These are phyloP conservation scores for Diplodia mutila DNA, from an alignment of 2,329 filamentous ascomycete genomes.

Conservation along the genomic window DNA sequence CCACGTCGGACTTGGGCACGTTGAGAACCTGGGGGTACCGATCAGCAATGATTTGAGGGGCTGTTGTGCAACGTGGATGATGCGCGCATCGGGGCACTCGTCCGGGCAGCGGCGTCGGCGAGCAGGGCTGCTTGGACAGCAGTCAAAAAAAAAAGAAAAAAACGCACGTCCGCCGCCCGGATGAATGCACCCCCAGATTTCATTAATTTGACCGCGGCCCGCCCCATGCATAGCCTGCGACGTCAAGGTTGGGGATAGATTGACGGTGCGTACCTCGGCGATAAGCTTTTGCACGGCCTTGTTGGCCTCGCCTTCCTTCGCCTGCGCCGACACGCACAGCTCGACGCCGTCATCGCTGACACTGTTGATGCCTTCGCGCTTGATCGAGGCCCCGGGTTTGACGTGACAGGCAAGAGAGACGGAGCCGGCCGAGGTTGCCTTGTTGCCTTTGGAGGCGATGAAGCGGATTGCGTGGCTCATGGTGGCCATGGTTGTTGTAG, in stretches of 20 bases:
- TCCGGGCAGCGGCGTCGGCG: neutral
- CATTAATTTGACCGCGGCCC: too few species aligned
- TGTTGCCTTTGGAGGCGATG: conserved; percentile 34
- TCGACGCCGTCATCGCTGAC: conserved; percentile 63
- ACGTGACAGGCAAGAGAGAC: conserved; percentile 68
- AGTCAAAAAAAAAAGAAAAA: too few species aligned
- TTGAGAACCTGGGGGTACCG: conserved; percentile 54
- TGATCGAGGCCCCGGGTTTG: conserved; percentile 66
- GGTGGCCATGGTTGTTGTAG: too few species aligned
- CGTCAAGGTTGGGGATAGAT: neutral
- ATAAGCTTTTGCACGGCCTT: conserved; percentile 66
- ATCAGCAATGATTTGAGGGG: neutral
- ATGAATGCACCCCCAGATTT: neutral
- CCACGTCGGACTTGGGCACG: conserved; percentile 66
- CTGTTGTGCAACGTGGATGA: neutral
- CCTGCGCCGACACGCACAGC: conserved; percentile 67
- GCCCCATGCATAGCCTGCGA: too few species aligned
- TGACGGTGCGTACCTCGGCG: conserved; percentile 54
- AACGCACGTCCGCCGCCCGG: conserved; percentile 6
- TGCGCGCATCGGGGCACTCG: neutral
- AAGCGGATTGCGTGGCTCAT: conserved; percentile 32
- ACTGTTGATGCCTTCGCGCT: conserved; percentile 63
- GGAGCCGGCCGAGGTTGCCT: conserved; percentile 28
- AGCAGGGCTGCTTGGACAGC: too few species aligned
- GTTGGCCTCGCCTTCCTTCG: conserved; percentile 71